Percentiles rank a stretch among this genome's conserved stretches.
Conservation (phyloP, 2,329 filamentous ascomycete genomes). For the Rutstroemia sp. region DNA sequence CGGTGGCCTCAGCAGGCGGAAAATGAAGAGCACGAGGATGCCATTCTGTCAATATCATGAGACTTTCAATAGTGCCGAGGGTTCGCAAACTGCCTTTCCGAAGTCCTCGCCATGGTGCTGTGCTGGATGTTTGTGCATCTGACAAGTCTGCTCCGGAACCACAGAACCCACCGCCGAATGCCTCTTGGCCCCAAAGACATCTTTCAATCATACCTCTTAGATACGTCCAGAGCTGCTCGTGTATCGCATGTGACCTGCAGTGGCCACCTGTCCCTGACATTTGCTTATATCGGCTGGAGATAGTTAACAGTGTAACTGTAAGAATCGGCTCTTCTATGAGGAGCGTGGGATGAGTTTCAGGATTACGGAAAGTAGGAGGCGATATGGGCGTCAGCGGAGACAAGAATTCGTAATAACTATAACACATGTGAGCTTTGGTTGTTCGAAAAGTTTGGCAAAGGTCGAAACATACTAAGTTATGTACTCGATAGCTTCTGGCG, state of each 20-base stretch:
- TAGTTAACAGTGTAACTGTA: slow-evolving; percentile 83
- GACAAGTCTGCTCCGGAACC: slow-evolving; percentile 52
- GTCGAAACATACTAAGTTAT: slow-evolving; percentile 68
- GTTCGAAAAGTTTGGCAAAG: background rate
- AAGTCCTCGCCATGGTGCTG: slow-evolving; percentile 62
- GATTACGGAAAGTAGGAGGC: slow-evolving; percentile 79
- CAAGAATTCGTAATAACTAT: slow-evolving; percentile 80
- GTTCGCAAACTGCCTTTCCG: slow-evolving; percentile 76
- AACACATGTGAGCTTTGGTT: slow-evolving; percentile 12
- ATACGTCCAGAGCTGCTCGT: slow-evolving; percentile 93
- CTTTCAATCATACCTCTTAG: slow-evolving; percentile 92
- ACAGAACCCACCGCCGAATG: slow-evolving; percentile 83
- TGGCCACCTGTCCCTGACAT: slow-evolving; percentile 73
- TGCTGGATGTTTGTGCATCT: slow-evolving; percentile 56
- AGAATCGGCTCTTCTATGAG: slow-evolving; percentile 89
- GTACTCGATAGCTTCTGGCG: slow-evolving; percentile 86
- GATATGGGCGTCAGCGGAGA: slow-evolving; percentile 91
- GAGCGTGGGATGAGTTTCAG: slow-evolving; percentile 70
- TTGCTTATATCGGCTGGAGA: slow-evolving; percentile 78
- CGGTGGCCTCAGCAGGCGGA: slow-evolving; percentile 69
- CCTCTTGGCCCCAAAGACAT: slow-evolving; percentile 91
- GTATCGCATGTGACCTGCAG: slow-evolving; percentile 83
- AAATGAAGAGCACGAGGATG: slow-evolving; percentile 93
- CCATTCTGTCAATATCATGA: slow-evolving; percentile 95
- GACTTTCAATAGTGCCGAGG: slow-evolving; percentile 85